Percentiles rank a stretch among this genome's conserved stretches.
Conservation (phyloP, 345 rosid species). For the Citropsis articulata region DNA sequence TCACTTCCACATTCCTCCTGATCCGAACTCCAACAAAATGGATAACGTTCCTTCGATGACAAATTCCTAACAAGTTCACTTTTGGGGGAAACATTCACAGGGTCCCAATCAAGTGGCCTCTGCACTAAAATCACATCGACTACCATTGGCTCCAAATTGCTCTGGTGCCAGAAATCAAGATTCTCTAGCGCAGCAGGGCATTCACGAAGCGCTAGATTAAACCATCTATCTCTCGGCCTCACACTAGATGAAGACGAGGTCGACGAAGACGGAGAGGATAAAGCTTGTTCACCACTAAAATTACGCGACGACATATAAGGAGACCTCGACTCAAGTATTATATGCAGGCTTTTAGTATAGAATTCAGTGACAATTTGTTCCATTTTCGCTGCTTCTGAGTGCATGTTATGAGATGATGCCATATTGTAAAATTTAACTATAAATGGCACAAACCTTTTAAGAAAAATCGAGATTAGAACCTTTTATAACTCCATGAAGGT, state of each 20-base stretch:
- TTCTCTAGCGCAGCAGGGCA: slow-evolving; percentile 83
- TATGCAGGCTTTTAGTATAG: slow-evolving; percentile 84
- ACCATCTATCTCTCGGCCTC: slow-evolving; percentile 90
- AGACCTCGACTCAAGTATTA: slow-evolving; percentile 86
- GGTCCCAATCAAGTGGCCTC: slow-evolving; percentile 52
- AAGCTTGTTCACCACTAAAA: slow-evolving; percentile 72
- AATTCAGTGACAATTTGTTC: slow-evolving; percentile 91
- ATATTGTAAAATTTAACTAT: slow-evolving; percentile 21
- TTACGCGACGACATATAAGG: slow-evolving; percentile 78
- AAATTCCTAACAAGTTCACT: slow-evolving; percentile 48
- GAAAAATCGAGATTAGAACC: slow-evolving; percentile 18
- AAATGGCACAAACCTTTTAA: slow-evolving; percentile 20
- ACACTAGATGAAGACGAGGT: slow-evolving; percentile 75
- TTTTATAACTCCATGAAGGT: neutral
- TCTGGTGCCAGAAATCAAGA: slow-evolving; percentile 71
- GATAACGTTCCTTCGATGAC: slow-evolving; percentile 44
- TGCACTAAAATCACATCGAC: slow-evolving; percentile 83
- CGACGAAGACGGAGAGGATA: slow-evolving; percentile 78
- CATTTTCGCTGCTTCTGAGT: slow-evolving; percentile 66
- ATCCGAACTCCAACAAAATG: slow-evolving; percentile 53
- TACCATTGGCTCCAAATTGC: slow-evolving; percentile 69
- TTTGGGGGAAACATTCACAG: slow-evolving; percentile 38
- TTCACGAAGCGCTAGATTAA: slow-evolving; percentile 86
- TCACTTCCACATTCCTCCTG: slow-evolving; percentile 60
- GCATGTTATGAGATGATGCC: slow-evolving; percentile 55